Evolutionary conservation across 805 yeast genomes (phyloP).

Genomic region (Metschnikowia cubensis): DNA sequence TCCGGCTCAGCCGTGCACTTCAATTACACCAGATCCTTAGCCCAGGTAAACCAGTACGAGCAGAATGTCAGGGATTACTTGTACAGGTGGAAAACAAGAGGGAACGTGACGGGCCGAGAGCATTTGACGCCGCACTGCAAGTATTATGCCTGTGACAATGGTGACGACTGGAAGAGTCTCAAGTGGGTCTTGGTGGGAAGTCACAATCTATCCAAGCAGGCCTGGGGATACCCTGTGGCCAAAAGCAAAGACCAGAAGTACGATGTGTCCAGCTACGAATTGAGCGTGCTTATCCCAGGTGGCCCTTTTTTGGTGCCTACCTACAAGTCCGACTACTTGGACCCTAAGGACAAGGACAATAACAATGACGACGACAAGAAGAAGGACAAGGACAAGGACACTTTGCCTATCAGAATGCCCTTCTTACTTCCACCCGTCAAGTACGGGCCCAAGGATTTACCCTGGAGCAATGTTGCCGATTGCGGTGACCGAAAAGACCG

Average conservation of each 20-base stretch:
- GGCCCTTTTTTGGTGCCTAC: slow-evolving; percentile 39
- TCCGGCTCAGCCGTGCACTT: slow-evolving; percentile 52
- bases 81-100: slow-evolving; percentile 39
- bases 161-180: slow-evolving; percentile 45
- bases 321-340: slow-evolving; percentile 33
- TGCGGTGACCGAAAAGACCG: slow-evolving; percentile 10
- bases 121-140: slow-evolving; percentile 63
- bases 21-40: slow-evolving; percentile 26
- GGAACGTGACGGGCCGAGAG: slow-evolving; percentile 27
- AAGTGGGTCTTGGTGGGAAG: slow-evolving; percentile 74
- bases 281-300: slow-evolving; percentile 31
- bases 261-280: slow-evolving; percentile 35
- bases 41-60: slow-evolving; percentile 34
- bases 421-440: slow-evolving; percentile 48
- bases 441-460: slow-evolving; percentile 39
- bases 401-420: slow-evolving; percentile 47
- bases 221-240: slow-evolving; percentile 61
- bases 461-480: slow-evolving; percentile 42
- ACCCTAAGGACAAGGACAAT: not conserved
- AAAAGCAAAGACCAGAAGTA: slow-evolving; percentile 17
- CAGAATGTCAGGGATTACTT: slow-evolving; percentile 41
- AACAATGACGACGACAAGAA: no score
- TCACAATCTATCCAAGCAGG: slow-evolving; percentile 70
- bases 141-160: slow-evolving; percentile 53
- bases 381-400: not conserved